Conservation (phyloP, 768 basidiomycete genomes). For the Suillus decipiens region DNA sequence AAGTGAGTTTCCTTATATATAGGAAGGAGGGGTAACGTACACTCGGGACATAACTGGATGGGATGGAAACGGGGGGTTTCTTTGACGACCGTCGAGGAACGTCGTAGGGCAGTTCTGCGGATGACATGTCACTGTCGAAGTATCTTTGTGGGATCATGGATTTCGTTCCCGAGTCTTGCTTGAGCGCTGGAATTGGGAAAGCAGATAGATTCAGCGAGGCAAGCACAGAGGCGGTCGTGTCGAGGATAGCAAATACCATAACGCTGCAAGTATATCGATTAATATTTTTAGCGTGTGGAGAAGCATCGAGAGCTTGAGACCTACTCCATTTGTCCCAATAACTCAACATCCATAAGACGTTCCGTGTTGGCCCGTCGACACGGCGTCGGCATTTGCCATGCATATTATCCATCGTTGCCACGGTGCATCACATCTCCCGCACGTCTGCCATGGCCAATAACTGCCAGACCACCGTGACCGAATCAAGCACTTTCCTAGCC, state of each 20-base stretch:
- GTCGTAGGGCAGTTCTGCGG: constrained; percentile 37
- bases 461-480: background rate
- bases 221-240: constrained; percentile 46
- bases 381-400: constrained; percentile 40
- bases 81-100: constrained; percentile 39
- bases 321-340: constrained; percentile 54
- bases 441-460: constrained; percentile 26
- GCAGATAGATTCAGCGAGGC: constrained; percentile 36
- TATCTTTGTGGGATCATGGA: constrained; percentile 24
- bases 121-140: background rate
- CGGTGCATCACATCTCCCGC: constrained; percentile 45
- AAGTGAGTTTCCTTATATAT: background rate
- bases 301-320: constrained; percentile 15
- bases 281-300: background rate
- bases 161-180: constrained; percentile 39
- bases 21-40: constrained; percentile 18
- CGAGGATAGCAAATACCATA: constrained; percentile 44
- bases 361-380: constrained; percentile 29
- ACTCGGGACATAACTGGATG: constrained; percentile 14
- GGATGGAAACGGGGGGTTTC: constrained; percentile 41
- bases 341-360: constrained; percentile 43
- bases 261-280: constrained; percentile 30
- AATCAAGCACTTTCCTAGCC: constrained; percentile 32
- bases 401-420: constrained; percentile 49
- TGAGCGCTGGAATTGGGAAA: constrained; percentile 41